Percentiles rank a stretch among this genome's conserved stretches.
These are phyloP conservation scores for Epichloe typhina DNA, from an alignment of 2,329 filamentous ascomycete species.

Conservation along the genomic window DNA sequence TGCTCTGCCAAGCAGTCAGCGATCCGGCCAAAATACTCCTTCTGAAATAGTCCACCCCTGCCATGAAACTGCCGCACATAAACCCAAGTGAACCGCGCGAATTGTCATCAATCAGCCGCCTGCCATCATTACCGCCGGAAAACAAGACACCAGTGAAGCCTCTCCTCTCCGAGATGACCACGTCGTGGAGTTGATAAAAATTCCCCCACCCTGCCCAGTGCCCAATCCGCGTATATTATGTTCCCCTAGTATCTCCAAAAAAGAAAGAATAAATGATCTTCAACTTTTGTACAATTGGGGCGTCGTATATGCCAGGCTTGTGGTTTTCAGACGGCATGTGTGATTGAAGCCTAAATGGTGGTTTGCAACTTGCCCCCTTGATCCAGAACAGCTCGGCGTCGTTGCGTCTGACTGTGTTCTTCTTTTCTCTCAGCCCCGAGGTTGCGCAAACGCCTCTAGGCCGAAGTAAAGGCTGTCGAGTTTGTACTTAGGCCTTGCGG, in stretches of 20 bases:
- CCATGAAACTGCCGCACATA: constrained; percentile 7
- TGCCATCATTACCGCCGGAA: constrained; percentile 17
- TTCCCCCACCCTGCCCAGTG: constrained; percentile 1
- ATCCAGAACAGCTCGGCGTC: not conserved
- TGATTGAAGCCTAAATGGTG: not conserved
- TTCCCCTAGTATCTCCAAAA: constrained; percentile 2
- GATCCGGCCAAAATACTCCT: constrained; percentile 1
- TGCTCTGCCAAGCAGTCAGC: constrained; percentile 4
- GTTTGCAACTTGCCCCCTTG: not conserved
- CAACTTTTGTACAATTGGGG: constrained; percentile 3
- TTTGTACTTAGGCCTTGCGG: constrained; percentile 45
- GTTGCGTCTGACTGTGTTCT: not conserved
- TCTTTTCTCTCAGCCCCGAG: not conserved
- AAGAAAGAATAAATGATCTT: not conserved
- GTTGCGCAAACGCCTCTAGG: not conserved
- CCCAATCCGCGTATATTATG: constrained; percentile 1
- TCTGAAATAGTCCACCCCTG: constrained; percentile 1
- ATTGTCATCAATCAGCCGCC: constrained; percentile 14
- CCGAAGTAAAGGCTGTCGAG: not conserved
- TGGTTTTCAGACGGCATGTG: not conserved
- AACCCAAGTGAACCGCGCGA: constrained; percentile 12
- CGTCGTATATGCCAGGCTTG: not conserved
- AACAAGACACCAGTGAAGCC: constrained; percentile 15
- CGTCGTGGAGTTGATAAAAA: not conserved
- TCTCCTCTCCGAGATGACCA: constrained; percentile 6